These are phyloP conservation scores for Hortaea werneckii DNA, from an alignment of 2,329 filamentous ascomycete genomes.

Conservation along the genomic window DNA sequence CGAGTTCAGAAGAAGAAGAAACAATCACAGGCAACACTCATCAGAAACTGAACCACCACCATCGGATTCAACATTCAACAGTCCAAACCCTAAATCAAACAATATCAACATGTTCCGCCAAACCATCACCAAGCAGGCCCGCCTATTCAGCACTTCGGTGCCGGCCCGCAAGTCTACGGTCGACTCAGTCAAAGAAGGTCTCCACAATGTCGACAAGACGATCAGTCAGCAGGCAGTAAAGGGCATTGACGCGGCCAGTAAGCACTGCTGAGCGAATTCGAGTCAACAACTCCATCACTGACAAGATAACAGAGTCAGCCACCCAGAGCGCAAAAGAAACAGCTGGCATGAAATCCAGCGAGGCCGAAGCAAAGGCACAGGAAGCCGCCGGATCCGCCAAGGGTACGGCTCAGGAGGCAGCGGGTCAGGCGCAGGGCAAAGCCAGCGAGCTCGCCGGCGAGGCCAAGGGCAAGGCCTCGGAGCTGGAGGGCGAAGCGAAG, in stretches of 20 bases:
- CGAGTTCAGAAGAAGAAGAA: too few species aligned
- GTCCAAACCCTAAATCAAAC: not conserved
- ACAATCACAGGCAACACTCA: too few species aligned
- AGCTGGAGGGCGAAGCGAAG: constrained; percentile 4
- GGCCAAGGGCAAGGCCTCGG: constrained; percentile 31
- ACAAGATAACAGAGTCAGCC: constrained; percentile 37
- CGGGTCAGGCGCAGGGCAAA: constrained; percentile 31
- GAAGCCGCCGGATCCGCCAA: constrained; percentile 32
- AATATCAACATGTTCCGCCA: constrained; percentile 35
- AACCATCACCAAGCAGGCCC: constrained; percentile 33
- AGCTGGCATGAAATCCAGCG: constrained; percentile 15
- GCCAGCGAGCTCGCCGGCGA: constrained; percentile 29
- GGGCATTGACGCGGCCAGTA: constrained; percentile 54
- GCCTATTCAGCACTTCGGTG: constrained; percentile 46
- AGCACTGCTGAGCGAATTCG: not conserved
- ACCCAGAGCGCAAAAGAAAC: constrained; percentile 35
- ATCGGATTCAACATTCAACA: too few species aligned
- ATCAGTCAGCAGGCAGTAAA: constrained; percentile 48
- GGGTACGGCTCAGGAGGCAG: constrained; percentile 26
- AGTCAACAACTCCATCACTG: not conserved
- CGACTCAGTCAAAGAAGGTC: constrained; percentile 47
- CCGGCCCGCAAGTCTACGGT: constrained; percentile 41
- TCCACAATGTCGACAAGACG: constrained; percentile 47
- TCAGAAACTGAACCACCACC: too few species aligned
- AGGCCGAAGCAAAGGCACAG: constrained; percentile 33